phyloP scores from a whole-genome alignment of 2,329 filamentous ascomycete species.

The Phialophora expanda region DNA sequence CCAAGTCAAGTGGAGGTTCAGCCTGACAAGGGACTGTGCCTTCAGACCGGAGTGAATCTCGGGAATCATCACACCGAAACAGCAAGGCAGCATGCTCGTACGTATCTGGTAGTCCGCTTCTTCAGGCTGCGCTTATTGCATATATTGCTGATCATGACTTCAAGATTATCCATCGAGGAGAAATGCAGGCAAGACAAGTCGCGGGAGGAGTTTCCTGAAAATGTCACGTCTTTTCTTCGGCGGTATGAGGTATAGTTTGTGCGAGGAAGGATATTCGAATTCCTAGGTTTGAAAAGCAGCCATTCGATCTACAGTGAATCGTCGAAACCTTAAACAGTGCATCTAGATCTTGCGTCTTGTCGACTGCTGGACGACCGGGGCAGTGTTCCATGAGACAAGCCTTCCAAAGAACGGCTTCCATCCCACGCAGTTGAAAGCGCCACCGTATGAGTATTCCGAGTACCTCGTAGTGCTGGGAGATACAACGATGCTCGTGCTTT shows the following conservation, averaged over 20 bases:
- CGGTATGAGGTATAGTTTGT: no score
- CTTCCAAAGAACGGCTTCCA: no score
- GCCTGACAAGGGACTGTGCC: slow-evolving; percentile 16
- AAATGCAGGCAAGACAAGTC: background rate
- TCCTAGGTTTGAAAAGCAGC: background rate
- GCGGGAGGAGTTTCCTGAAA: background rate
- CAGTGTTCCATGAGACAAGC: background rate
- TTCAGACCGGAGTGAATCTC: slow-evolving; percentile 1
- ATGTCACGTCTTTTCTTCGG: no score
- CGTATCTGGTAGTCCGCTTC: background rate
- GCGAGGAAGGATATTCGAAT: no score
- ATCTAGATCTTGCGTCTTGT: background rate
- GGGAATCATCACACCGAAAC: slow-evolving; percentile 14
- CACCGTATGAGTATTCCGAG: background rate
- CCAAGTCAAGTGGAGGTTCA: slow-evolving; percentile 4
- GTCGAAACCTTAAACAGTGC: background rate
- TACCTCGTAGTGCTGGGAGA: no score
- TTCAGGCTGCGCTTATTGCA: background rate
- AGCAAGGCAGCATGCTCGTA: background rate
- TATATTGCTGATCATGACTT: background rate
- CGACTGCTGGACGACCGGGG: background rate
- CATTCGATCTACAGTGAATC: background rate
- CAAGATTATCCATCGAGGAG: background rate
- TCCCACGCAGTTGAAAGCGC: background rate
- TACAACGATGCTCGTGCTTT: slow-evolving; percentile 10